Evolutionary conservation across 106 monocot genomes (phyloP), one percentile per base, ranked within the genome.

Genomic region (Platanthera zijinensis): DNA sequence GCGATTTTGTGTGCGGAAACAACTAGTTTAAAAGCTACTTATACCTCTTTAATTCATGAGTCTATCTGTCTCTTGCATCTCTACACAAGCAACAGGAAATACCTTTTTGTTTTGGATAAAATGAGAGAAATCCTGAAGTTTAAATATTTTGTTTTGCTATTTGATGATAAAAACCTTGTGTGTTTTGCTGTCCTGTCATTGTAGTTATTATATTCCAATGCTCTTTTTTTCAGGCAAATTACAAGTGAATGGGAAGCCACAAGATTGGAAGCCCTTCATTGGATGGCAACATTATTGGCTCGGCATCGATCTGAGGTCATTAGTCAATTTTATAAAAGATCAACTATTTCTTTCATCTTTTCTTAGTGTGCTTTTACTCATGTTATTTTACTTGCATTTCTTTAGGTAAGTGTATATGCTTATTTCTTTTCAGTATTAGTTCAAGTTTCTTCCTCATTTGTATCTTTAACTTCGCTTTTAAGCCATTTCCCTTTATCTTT

Each of bases 171-270:
- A 8, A 47, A 67, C 9, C 8, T 5, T 30, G 32, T 59, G 59
- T 46, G 5, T 69, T 46, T 69, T 47, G 5, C 46, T 45, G 3
- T 47, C 39, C 14, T 32, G 39, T 69, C 47, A 47, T 13, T 39
- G 7, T 52, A 51, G 47, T 48, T 70, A 56, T 75, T 46, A 59
- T 75, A 50, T 4, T 59, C 10, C 15, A 57, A 59, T 46, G 17
- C 54, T 74, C 64, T 81, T 48, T 32, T 39, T 61, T 15, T 72
- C 87, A 96, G 96, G 69, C 84, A 91, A 83, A 82, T 96, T 81
- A 91, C 92, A 67, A 93, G 89, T 81, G 87, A 93, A 78, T 93
- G 73, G 79, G 96, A 93, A 73, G 93, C 93, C 62, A 97, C 96
- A 61, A 80, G 96, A 74, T 88, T 93, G 78, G 96, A 97, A 76